A percentile compares a stretch with the other conserved stretches of the same genome.
Evolutionary conservation across 495 filamentous ascomycete species (phyloP).

Genomic region (Thozetella sp.): DNA sequence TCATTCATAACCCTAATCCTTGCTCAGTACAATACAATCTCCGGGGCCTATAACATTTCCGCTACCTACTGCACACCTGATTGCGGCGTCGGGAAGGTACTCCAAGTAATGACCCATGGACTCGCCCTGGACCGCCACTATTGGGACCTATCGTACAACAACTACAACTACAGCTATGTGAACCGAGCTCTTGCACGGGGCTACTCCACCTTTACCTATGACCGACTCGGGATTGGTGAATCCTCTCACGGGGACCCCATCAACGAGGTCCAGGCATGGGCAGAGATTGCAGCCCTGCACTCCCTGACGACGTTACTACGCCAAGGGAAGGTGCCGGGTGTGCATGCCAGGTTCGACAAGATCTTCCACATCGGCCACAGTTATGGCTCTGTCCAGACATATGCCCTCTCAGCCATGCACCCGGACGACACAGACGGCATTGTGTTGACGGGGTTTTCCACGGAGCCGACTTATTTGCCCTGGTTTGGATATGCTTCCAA

Average conservation of each 20-base stretch:
- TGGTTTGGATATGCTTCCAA: constrained; percentile 42
- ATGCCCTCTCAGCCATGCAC: constrained; percentile 44
- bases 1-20: no score
- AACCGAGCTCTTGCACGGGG: constrained; percentile 12
- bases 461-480: constrained; percentile 30
- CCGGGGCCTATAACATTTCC: no score
- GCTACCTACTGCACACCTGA: no score
- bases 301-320: constrained; percentile 50
- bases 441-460: constrained; percentile 59
- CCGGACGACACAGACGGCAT: constrained; percentile 57
- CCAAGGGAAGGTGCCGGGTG: constrained; percentile 32
- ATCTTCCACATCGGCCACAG: constrained; percentile 61
- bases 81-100: no score
- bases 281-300: constrained; percentile 53
- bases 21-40: no score
- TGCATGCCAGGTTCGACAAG: constrained; percentile 38
- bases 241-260: constrained; percentile 58
- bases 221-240: constrained; percentile 59
- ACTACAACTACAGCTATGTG: constrained; percentile 59
- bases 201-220: constrained; percentile 56
- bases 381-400: constrained; percentile 48
- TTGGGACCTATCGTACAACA: neutral
- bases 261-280: constrained; percentile 50
- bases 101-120: neutral
- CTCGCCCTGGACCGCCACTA: no score